phyloP scores from a whole-genome alignment of 2,329 filamentous ascomycete species.

The Ophiocordyceps robertsii region DNA sequence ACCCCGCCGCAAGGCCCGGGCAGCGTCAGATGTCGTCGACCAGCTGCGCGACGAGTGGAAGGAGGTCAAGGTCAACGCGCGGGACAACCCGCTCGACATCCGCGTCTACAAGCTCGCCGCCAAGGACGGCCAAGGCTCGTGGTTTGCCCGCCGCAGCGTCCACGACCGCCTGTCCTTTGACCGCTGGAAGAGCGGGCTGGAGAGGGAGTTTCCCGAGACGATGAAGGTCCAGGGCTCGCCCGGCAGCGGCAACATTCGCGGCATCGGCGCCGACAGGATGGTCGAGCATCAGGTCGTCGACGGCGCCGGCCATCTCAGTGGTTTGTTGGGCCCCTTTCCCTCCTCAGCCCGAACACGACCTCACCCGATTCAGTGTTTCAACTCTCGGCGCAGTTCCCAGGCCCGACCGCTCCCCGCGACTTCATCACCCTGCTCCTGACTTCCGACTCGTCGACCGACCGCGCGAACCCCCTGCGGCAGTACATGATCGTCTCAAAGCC shows the following conservation, averaged over 20 bases:
- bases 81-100: slow-evolving; percentile 64
- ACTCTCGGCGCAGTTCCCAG: slow-evolving; percentile 79
- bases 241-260: slow-evolving; percentile 64
- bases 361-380: slow-evolving; percentile 53
- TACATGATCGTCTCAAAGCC: slow-evolving; percentile 85
- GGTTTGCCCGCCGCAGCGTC: slow-evolving; percentile 79
- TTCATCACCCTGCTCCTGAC: slow-evolving; percentile 72
- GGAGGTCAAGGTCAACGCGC: slow-evolving; percentile 57
- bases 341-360: neutral
- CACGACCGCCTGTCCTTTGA: slow-evolving; percentile 67
- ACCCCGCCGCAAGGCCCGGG: slow-evolving; percentile 24
- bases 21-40: slow-evolving; percentile 18
- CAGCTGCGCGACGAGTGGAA: slow-evolving; percentile 78
- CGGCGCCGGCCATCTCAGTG: slow-evolving; percentile 49
- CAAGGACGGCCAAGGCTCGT: slow-evolving; percentile 71
- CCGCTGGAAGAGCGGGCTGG: slow-evolving; percentile 64
- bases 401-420: slow-evolving; percentile 75
- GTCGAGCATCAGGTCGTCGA: slow-evolving; percentile 50
- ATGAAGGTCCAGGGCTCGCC: slow-evolving; percentile 57
- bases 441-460: slow-evolving; percentile 36
- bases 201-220: slow-evolving; percentile 68
- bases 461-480: slow-evolving; percentile 40
- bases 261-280: slow-evolving; percentile 68
- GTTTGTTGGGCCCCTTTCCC: slow-evolving; percentile 17
- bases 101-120: slow-evolving; percentile 66